A percentile compares a stretch with the other conserved stretches of the same genome.
Evolutionary conservation across 2,329 filamentous ascomycete genomes (phyloP).

Genomic region (Cercospora nicotianae): DNA sequence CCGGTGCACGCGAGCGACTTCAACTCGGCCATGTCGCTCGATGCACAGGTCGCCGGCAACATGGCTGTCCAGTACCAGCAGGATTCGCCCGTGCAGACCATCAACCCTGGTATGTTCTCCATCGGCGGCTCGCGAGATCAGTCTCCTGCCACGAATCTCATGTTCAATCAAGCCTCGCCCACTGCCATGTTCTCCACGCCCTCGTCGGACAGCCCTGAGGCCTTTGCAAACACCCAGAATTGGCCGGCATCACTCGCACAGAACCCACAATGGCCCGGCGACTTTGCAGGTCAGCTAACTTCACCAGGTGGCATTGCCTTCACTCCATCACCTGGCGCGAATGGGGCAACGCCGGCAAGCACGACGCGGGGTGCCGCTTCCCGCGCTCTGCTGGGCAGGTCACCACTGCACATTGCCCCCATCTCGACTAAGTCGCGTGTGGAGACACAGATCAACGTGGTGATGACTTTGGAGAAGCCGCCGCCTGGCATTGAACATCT

Average conservation of each 20-base stretch:
- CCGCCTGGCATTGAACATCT: constrained; percentile 75
- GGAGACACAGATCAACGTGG: constrained; percentile 92
- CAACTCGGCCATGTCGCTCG: constrained; percentile 34
- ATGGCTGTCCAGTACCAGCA: constrained; percentile 29
- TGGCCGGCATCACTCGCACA: constrained; percentile 33
- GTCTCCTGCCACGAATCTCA: constrained; percentile 34
- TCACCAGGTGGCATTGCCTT: constrained; percentile 37
- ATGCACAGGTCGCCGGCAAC: constrained; percentile 28
- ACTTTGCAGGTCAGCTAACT: constrained; percentile 36
- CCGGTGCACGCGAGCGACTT: constrained; percentile 43
- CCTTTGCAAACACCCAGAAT: constrained; percentile 33
- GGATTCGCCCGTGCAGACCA: constrained; percentile 37
- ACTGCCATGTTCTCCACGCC: constrained; percentile 41
- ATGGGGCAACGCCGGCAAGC: constrained; percentile 30
- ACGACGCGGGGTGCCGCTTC: constrained; percentile 17
- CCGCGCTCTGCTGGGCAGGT: constrained; percentile 29
- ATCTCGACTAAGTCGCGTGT: constrained; percentile 74
- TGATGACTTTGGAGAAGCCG: constrained; percentile 73
- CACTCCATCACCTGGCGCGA: constrained; percentile 40
- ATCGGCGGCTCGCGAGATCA: constrained; percentile 35
- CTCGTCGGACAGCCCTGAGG: constrained; percentile 39
- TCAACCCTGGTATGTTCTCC: constrained; percentile 39
- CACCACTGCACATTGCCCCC: constrained; percentile 40
- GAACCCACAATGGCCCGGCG: constrained; percentile 38
- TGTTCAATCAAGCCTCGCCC: constrained; percentile 38